Evolutionary conservation across 1,139 yeast genomes (phyloP), one percentile per base, ranked within the genome.

Genomic region (Debaryomycetaceae sp.): DNA sequence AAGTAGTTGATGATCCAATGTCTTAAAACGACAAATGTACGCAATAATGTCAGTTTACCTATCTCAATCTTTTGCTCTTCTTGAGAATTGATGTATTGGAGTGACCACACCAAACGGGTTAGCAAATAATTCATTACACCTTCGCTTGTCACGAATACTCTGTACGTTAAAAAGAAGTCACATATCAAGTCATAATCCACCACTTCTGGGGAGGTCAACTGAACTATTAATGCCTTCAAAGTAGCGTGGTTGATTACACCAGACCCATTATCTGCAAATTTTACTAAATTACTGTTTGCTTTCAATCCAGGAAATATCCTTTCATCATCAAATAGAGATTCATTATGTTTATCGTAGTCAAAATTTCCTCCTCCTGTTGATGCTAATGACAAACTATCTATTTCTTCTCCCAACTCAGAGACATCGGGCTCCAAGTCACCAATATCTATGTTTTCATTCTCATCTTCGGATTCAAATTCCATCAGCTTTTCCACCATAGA

Each of bases 1-100:
- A 83, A 85, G 55, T 83, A 83, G 56, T 85, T 91, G 45, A 87
- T 63, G 26, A 92, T 63, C 96, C 98, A 92, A 61, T 88, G 96
- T 52, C 98, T 75, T 36, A 92, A 55, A 29, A 87, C 83, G 31
- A 88, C 96, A 66, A 91, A 92, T 0, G 95, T 83, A 50, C 98
- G 74, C 31, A 91, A 76, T n/a, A 87, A 67, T 1, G 85, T 84
- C 38, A 85, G 69, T 47, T 83, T 78, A 4, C 94, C 95, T 7
- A 76, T 57, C 44, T 68, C 75, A n/a, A 62, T 58, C 33, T 65
- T 64, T 17, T 65, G 56, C 19, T 59, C 66, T 33, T 48, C 52
- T 34, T 44, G 51, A 35, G 59, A 70, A 52, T 57, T 69, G 55
- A 56, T 64, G 50, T 52, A 67, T 46, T 75, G 78, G 31, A 88